Evolutionary conservation across 148 eudicot genomes (phyloP), one percentile per base, ranked within the genome.

Genomic region (Beta vulgaris): DNA sequence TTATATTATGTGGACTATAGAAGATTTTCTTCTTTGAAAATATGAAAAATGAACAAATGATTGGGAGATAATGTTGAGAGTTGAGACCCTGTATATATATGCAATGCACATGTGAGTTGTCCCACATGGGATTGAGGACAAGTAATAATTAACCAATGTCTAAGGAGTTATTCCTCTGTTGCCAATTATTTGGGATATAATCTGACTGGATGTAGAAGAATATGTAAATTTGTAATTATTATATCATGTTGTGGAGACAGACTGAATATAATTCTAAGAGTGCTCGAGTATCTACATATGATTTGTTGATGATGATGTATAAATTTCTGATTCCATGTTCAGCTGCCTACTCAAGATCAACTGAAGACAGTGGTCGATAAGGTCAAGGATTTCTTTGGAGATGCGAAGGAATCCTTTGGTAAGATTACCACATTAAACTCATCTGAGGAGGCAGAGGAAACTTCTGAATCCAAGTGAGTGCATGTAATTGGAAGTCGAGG

Each of bases 361-460:
- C 97, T 95, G 39, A 92, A 86, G 87, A 90, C 96, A 39, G 98
- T 95, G 75, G 57, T 91, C 35, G 98, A 92, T 70, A 92, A 95
- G 51, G 98, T 92, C 63, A 85, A 84, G 76, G 98, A 92, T 80
- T 90, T 92, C 82, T 89, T 92, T 46, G 98, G 98, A 60, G 88
- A 87, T 72, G 93, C 96, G 36, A 90, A 90, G 77, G 96, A 95
- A 80, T 95, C 98, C 8, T 92, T 95, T 42, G 97, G 98, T 46
- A 95, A 95, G 82, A 37, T 91, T 43, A 77, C 96, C 34, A 54
- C 88, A 54, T 23, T 94, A 72, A 76, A 85, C 79, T 51, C 86
- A 25, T 54, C 82, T 4, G 84, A 82, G 40, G 93, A 86, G 78
- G 73, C 71, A 25, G 88, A 88, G 73, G 84, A 85, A 73, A 75